A percentile compares a stretch with the other conserved stretches of the same genome.
Conservation (phyloP, 441 rosid species). For the Erodium moschatum region DNA sequence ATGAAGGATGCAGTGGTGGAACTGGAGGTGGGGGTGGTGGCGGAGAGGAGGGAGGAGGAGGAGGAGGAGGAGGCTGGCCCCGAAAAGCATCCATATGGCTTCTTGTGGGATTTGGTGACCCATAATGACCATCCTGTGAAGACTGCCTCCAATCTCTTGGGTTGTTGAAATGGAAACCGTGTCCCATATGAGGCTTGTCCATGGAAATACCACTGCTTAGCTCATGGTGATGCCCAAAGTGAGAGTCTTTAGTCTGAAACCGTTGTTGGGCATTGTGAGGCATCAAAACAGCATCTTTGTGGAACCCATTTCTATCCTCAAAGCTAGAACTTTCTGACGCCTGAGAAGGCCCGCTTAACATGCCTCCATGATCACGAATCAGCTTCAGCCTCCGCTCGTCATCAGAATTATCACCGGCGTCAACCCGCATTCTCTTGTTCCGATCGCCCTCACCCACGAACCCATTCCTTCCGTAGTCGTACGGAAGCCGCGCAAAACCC, state of each 20-base stretch:
- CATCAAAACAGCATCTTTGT: background rate
- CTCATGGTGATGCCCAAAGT: conserved; percentile 1
- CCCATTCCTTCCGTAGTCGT: conserved; percentile 22
- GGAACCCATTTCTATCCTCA: conserved; percentile 16
- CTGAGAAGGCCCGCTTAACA: background rate
- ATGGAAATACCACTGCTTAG: conserved; percentile 4
- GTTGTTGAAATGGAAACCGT: background rate
- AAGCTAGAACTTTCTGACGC: background rate
- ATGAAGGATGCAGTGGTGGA: conserved; percentile 24
- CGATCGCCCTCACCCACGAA: conserved; percentile 34
- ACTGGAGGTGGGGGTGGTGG: conserved; percentile 56
- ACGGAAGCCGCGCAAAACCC: conserved; percentile 2
- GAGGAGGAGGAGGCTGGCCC: conserved; percentile 41
- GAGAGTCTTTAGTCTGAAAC: conserved; percentile 17
- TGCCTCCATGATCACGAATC: conserved; percentile 67
- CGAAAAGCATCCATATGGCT: background rate
- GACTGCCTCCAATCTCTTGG: conserved; percentile 10
- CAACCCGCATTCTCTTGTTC: conserved; percentile 73
- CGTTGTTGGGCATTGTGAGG: conserved; percentile 7
- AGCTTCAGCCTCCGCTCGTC: conserved; percentile 72
- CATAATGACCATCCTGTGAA: conserved; percentile 12
- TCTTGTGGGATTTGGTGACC: conserved; percentile 19
- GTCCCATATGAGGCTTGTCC: conserved; percentile 13
- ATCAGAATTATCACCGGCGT: conserved; percentile 32
- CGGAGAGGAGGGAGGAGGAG: conserved; percentile 45